Evolutionary conservation across 1,139 yeast species (phyloP).

Genomic region (Kluyveromyces marxianus): DNA sequence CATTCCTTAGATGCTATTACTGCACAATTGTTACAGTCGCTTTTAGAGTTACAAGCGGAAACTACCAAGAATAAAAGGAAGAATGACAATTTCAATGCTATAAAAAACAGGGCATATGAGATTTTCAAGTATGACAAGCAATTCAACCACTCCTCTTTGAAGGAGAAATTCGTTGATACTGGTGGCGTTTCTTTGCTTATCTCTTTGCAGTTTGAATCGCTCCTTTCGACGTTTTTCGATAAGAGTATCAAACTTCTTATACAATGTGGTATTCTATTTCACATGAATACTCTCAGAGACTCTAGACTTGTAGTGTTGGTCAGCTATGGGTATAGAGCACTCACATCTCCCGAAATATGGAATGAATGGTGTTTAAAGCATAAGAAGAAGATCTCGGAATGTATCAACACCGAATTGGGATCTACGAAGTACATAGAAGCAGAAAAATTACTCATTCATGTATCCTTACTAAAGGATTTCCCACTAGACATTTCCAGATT

Average conservation of each 20-base stretch:
- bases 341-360: slow-evolving; percentile 3
- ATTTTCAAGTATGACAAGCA: slow-evolving; percentile 12
- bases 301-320: slow-evolving; percentile 16
- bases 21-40: neutral
- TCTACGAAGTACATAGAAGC: neutral
- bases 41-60: neutral
- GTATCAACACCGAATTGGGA: neutral
- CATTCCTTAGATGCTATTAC: slow-evolving; percentile 5
- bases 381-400: neutral
- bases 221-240: slow-evolving; percentile 11
- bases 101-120: slow-evolving; percentile 9
- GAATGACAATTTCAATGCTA: neutral
- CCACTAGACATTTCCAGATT: neutral
- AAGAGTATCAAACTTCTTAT: slow-evolving; percentile 11
- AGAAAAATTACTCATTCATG: slow-evolving; percentile 1
- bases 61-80: neutral
- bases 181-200: slow-evolving; percentile 23
- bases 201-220: slow-evolving; percentile 11
- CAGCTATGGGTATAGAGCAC: slow-evolving; percentile 12
- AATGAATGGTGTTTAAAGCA: slow-evolving; percentile 1
- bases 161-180: slow-evolving; percentile 15
- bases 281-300: slow-evolving; percentile 12
- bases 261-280: slow-evolving; percentile 23
- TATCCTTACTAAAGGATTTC: neutral
- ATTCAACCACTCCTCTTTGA: slow-evolving; percentile 16